These are phyloP conservation scores for Dendrobium nobile DNA, from an alignment of 106 monocot genomes.

Conservation along the genomic window DNA sequence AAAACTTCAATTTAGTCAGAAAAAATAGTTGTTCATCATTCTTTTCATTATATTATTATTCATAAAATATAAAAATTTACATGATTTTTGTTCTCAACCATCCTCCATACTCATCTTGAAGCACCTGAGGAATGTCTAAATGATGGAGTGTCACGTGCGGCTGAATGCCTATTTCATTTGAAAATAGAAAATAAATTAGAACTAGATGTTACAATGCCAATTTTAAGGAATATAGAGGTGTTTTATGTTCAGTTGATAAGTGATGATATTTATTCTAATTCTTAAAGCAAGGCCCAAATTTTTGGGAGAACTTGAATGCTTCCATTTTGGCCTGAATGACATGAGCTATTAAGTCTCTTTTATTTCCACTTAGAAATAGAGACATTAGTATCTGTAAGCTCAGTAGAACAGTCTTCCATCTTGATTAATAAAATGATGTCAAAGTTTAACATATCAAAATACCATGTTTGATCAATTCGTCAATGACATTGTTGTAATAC, in stretches of 20 bases:
- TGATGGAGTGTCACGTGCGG: constrained; percentile 52
- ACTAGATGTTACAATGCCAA: not conserved
- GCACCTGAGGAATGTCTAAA: constrained; percentile 57
- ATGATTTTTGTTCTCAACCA: constrained; percentile 67
- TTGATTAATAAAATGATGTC: not conserved
- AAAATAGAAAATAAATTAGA: not conserved
- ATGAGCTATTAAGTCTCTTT: not conserved
- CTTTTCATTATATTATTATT: not conserved
- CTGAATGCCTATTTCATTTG: constrained; percentile 39
- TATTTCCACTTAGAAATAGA: not conserved
- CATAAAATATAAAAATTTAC: constrained; percentile 16
- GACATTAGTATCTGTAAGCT: not conserved
- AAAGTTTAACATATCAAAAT: not conserved
- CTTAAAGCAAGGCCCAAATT: not conserved
- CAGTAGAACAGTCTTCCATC: not conserved
- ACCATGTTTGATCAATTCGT: constrained; percentile 55
- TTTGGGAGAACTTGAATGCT: not conserved
- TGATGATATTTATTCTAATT: not conserved
- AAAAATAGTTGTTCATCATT: not conserved
- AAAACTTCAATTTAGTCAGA: not conserved
- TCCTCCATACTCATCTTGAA: constrained; percentile 70
- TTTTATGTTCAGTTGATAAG: too few species aligned
- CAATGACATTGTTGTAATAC: constrained; percentile 58
- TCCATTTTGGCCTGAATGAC: not conserved
- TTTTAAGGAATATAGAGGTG: not conserved